These are phyloP conservation scores for Phlebiopsis gigantea DNA, from an alignment of 768 basidiomycete genomes.

Conservation along the genomic window DNA sequence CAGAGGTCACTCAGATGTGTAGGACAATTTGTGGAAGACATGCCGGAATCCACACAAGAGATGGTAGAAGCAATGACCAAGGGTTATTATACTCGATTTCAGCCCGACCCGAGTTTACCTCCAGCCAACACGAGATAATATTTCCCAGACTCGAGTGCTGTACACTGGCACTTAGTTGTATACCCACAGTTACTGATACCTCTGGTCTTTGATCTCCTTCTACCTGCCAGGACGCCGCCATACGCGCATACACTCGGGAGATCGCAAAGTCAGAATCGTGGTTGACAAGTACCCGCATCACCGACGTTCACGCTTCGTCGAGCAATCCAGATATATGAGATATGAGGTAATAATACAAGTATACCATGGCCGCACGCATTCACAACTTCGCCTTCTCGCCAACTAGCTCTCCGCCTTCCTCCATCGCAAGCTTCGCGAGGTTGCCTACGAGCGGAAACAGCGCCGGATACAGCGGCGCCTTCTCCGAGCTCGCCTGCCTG, in stretches of 20 bases:
- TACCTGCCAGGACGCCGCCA: neutral
- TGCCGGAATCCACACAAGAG: slow-evolving; percentile 94
- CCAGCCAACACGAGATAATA: neutral
- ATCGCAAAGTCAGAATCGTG: too few species aligned
- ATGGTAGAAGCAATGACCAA: slow-evolving; percentile 83
- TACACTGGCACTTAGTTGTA: neutral
- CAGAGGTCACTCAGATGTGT: neutral
- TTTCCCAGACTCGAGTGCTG: neutral
- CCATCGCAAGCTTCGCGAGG: slow-evolving; percentile 54
- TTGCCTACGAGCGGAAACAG: slow-evolving; percentile 60
- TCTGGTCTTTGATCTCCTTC: neutral
- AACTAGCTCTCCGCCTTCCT: slow-evolving; percentile 39
- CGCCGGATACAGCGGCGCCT: slow-evolving; percentile 41
- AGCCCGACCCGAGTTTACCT: slow-evolving; percentile 14
- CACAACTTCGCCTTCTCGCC: slow-evolving; percentile 8
- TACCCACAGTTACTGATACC: slow-evolving; percentile 4
- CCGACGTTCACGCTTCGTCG: too few species aligned
- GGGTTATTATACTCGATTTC: slow-evolving; percentile 77
- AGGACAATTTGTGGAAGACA: slow-evolving; percentile 75
- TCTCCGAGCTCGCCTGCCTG: slow-evolving; percentile 86
- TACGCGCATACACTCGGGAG: neutral
- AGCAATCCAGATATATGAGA: too few species aligned
- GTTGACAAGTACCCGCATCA: too few species aligned
- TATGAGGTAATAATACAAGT: too few species aligned
- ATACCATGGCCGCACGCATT: too few species aligned